Base-by-base conservation (phyloP, 352 stramenopile species). In the Phytophthora megakarya region DNA sequence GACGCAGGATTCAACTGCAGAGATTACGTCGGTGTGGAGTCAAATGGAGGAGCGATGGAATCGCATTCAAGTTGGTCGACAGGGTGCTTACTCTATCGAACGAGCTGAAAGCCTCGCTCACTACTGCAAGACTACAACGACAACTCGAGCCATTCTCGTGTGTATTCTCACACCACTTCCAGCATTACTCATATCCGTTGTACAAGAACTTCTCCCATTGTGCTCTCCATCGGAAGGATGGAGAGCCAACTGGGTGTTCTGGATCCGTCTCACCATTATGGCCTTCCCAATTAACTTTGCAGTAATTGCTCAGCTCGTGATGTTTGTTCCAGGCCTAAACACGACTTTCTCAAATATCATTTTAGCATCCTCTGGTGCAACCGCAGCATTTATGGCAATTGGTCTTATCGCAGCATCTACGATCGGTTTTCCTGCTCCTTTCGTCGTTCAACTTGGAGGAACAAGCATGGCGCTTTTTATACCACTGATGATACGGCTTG, bases 361-460 rank as follows among this genome's bases (percentile, higher is more conserved):
- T 54, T 54, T 32, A 54, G 30, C 18, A 28, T 54, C 19, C 4
- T 43, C 1, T 54, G 18, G n/a, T n/a, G 46, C 30, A 12, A 19
- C 32, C 30, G 13, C 7, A 22, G 38, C 10, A 9, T 28, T 19
- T 10, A 21, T 61, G 3, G 53, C 28, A 21, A 47, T 16, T 1
- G 46, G 28, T 47, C 3, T 52, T 5, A 21, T 53, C 4, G 42
- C 16, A 1, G 32, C 32, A 2, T 38, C 2, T 2, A 33, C 25
- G 7, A 39, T 67, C 5, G 58, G 22, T 2, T 67, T 67, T 19
- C 58, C 58, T 13, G 23, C 61, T 1, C 58, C 58, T 3, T 22
- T 61, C 4, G 55, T 55, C 40, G 26, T 33, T 30, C 49, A 67
- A 21, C 11, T 61, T 32, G 42, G 21, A 1, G 19, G 15, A 22